phyloP scores from a whole-genome alignment of 805 yeast species.

The Metschnikowia koreensis region DNA sequence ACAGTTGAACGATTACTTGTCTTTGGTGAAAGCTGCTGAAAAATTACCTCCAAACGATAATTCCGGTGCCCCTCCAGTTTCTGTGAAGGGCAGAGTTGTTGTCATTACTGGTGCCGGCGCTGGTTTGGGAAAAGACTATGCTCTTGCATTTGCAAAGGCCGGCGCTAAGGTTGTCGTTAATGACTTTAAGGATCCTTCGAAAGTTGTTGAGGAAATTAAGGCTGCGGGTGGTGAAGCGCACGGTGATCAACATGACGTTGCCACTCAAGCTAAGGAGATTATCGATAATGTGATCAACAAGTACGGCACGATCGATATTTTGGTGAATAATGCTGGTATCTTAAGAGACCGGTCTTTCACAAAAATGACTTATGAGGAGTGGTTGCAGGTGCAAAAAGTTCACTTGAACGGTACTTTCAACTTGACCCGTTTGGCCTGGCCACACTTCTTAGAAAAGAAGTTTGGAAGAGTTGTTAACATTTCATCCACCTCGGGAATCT shows the following conservation, averaged over 20 bases:
- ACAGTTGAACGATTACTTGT: conserved; percentile 67
- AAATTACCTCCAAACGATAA: conserved; percentile 51
- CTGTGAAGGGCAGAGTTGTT: conserved; percentile 80
- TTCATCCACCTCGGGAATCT: conserved; percentile 93
- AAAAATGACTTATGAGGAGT: conserved; percentile 80
- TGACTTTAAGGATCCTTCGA: conserved; percentile 74
- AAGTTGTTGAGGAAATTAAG: conserved; percentile 72
- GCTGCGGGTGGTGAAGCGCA: conserved; percentile 77
- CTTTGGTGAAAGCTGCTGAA: conserved; percentile 52
- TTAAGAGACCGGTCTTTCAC: conserved; percentile 83
- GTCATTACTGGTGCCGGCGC: conserved; percentile 94
- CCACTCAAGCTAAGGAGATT: conserved; percentile 68
- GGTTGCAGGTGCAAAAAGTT: conserved; percentile 77
- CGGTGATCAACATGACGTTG: conserved; percentile 80
- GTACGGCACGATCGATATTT: conserved; percentile 81
- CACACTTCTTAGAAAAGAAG: conserved; percentile 73
- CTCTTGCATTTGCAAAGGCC: conserved; percentile 76
- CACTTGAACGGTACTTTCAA: conserved; percentile 81
- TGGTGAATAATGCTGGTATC: conserved; percentile 93
- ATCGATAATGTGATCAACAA: conserved; percentile 71
- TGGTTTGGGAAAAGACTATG: conserved; percentile 91
- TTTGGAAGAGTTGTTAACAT: conserved; percentile 84
- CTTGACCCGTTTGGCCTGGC: conserved; percentile 90
- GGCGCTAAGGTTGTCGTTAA: conserved; percentile 96
- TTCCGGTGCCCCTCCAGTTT: conserved; percentile 43